A percentile compares a stretch with the other conserved stretches of the same genome.
Conservation (phyloP, 106 monocot species). For the Cymbidium sinense region DNA sequence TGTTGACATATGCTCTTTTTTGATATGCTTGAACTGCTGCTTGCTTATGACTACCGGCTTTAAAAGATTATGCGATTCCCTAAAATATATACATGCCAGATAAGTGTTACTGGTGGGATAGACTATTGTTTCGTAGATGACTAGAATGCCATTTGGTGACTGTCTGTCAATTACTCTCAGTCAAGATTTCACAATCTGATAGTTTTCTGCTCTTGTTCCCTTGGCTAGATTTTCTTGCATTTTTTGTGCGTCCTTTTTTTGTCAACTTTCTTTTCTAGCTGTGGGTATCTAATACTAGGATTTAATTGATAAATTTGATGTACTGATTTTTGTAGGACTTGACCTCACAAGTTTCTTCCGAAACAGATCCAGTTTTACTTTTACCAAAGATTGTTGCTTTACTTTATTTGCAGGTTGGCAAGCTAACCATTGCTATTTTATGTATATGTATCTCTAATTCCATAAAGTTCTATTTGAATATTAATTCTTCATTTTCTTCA, state of each 20-base stretch:
- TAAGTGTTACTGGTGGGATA: too few species aligned
- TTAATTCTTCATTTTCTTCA: neutral
- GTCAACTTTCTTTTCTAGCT: neutral
- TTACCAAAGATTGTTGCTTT: slow-evolving; percentile 78
- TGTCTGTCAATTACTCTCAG: neutral
- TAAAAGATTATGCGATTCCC: too few species aligned
- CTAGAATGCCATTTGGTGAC: neutral
- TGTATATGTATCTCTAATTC: neutral
- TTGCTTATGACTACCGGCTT: too few species aligned
- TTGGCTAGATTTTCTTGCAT: neutral
- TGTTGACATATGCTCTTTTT: too few species aligned
- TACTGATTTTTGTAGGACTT: slow-evolving; percentile 48
- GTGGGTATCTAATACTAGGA: neutral
- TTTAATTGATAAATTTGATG: neutral
- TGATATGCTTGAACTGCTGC: too few species aligned
- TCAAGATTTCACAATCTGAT: neutral
- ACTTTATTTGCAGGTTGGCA: slow-evolving; percentile 73
- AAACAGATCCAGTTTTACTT: slow-evolving; percentile 71
- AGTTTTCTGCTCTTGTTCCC: neutral
- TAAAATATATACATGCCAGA: too few species aligned
- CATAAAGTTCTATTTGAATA: neutral
- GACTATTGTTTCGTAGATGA: neutral
- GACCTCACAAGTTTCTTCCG: slow-evolving; percentile 69
- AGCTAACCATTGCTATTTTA: slow-evolving; percentile 1
- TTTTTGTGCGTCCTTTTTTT: neutral